Evolutionary conservation across 176 grass and related monocot species (phyloP).

Genomic region (Oropetium thomaeum): DNA sequence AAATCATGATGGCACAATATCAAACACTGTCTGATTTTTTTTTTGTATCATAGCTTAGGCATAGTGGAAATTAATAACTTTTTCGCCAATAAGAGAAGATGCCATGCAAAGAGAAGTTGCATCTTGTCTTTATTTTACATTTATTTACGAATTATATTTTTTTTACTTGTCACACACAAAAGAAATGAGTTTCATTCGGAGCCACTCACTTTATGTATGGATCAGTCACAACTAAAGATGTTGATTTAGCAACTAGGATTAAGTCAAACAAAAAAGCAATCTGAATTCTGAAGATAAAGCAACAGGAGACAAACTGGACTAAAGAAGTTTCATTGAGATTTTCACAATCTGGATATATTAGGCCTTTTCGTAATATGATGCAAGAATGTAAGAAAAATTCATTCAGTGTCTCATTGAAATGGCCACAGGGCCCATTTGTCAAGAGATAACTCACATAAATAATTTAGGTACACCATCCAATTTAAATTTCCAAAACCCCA

Average conservation of each 20-base stretch:
- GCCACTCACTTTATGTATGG: not conserved
- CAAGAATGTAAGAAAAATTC: not conserved
- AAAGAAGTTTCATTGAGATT: no score
- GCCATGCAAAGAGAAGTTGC: not conserved
- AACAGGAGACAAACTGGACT: not conserved
- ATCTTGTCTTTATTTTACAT: not conserved
- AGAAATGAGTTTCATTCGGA: not conserved
- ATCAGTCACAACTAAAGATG: not conserved
- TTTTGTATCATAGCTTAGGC: not conserved
- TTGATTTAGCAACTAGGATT: not conserved
- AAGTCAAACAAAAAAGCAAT: not conserved
- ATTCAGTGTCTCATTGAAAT: not conserved
- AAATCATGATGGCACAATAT: not conserved
- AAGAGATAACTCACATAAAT: not conserved
- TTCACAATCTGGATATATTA: no score
- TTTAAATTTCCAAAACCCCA: no score
- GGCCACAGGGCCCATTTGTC: not conserved
- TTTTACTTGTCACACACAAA: not conserved
- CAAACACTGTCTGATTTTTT: not conserved
- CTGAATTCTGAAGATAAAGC: not conserved
- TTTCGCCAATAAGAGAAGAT: not conserved
- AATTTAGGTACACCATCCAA: not conserved
- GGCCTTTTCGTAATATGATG: no score
- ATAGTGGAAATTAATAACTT: not conserved
- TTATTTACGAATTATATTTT: not conserved